These are phyloP conservation scores for Hymenoscyphus repandus DNA, from an alignment of 2,329 filamentous ascomycete species.

Conservation along the genomic window DNA sequence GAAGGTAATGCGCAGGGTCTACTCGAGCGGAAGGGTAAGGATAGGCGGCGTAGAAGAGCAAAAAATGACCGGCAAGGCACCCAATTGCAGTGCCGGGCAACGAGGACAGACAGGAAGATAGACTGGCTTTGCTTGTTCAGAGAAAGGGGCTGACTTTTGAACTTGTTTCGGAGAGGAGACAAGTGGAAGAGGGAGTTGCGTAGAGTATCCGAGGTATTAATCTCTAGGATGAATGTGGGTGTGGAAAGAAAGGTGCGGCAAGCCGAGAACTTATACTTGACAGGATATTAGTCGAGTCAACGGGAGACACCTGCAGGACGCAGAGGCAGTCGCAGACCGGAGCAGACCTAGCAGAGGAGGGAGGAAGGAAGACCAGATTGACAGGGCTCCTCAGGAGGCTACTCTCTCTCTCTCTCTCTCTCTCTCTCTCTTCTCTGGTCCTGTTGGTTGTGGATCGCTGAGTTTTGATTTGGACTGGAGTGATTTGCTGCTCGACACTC, in stretches of 20 bases:
- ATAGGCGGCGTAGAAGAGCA: constrained; percentile 14
- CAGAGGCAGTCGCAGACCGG: background rate
- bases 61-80: constrained; percentile 15
- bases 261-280: constrained; percentile 24
- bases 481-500: background rate
- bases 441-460: background rate
- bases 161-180: constrained; percentile 18
- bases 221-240: constrained; percentile 10
- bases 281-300: background rate
- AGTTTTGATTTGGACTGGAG: background rate
- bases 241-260: constrained; percentile 20
- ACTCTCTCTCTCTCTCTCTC: too few species aligned
- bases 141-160: constrained; percentile 12
- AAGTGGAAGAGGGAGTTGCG: constrained; percentile 9
- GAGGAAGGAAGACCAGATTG: background rate
- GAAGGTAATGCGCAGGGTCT: constrained; percentile 10
- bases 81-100: constrained; percentile 18
- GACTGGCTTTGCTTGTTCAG: constrained; percentile 20
- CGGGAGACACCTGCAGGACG: background rate
- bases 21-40: constrained; percentile 14
- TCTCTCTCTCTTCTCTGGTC: background rate
- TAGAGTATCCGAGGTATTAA: constrained; percentile 7
- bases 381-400: constrained; percentile 1
- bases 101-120: constrained; percentile 10
- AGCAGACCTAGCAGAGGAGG: background rate